A percentile compares a stretch with the other conserved stretches of the same genome.
phyloP scores from a whole-genome alignment of 1,139 yeast species.

The Yamadazyma friedrichii region DNA sequence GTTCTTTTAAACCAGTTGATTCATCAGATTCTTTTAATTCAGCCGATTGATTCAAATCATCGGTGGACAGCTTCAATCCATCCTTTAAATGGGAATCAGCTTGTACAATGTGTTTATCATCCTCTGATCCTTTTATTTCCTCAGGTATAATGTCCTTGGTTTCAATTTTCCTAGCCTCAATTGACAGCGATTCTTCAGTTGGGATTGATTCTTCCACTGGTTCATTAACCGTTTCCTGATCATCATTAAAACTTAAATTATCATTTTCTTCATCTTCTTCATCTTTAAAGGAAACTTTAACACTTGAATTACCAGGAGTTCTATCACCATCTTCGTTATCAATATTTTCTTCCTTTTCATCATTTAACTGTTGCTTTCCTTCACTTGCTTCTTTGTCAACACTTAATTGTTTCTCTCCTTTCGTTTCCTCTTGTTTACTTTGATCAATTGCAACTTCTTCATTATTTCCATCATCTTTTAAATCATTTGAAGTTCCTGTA shows the following conservation, averaged over 20 bases:
- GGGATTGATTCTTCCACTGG: neutral
- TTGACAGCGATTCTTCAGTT: neutral
- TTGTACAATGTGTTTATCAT: too few relatives aligned
- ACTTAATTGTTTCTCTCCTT: neutral
- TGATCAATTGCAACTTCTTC: neutral
- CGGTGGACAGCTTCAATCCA: too few relatives aligned
- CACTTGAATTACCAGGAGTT: constrained; percentile 36
- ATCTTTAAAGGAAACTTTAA: constrained; percentile 32
- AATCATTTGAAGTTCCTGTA: constrained; percentile 16
- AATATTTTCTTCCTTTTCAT: neutral
- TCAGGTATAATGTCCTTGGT: neutral
- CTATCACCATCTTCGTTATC: constrained; percentile 29
- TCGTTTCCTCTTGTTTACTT: neutral
- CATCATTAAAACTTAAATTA: constrained; percentile 28
- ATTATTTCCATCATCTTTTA: neutral
- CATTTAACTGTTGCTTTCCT: neutral
- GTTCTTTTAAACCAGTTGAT: too few relatives aligned
- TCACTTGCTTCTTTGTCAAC: neutral
- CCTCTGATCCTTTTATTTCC: too few relatives aligned
- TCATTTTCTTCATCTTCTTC: constrained; percentile 20
- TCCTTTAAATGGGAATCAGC: too few relatives aligned
- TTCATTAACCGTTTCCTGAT: constrained; percentile 28
- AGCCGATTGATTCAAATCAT: too few relatives aligned
- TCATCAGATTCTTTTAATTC: too few relatives aligned
- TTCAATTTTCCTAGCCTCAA: neutral